These are phyloP conservation scores for Jackrogersella multiformis DNA, from an alignment of 495 filamentous ascomycete genomes.

Conservation along the genomic window DNA sequence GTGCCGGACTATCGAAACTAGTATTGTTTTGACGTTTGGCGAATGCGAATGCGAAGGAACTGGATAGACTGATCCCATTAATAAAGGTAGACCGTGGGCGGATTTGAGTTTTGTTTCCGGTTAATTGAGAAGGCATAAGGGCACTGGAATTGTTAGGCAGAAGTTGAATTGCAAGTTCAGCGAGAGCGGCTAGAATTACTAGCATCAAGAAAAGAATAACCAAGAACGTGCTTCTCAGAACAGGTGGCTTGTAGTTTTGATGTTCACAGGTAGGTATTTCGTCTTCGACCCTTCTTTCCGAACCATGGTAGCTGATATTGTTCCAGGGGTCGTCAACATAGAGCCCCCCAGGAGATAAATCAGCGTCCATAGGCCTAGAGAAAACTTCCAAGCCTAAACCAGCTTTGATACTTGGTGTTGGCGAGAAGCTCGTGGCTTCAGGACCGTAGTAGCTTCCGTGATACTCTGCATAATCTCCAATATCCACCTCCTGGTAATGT, in stretches of 20 bases:
- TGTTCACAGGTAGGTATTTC: not conserved
- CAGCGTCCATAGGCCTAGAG: not conserved
- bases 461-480: constrained; percentile 22
- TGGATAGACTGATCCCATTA: no score
- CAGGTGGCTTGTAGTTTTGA: constrained; percentile 37
- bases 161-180: constrained; percentile 37
- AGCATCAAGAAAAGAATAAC: constrained; percentile 19
- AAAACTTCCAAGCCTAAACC: constrained; percentile 37
- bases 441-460: constrained; percentile 29
- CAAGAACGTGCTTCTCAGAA: constrained; percentile 27
- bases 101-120: constrained; percentile 23
- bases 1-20: not conserved
- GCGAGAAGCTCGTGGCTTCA: constrained; percentile 17
- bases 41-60: not conserved
- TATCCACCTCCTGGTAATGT: constrained; percentile 30
- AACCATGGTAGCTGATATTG: constrained; percentile 36
- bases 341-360: constrained; percentile 21
- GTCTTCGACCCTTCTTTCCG: constrained; percentile 33
- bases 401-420: constrained; percentile 30
- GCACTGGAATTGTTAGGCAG: constrained; percentile 31
- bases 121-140: constrained; percentile 1
- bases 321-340: constrained; percentile 28
- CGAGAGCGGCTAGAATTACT: constrained; percentile 24
- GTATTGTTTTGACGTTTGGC: constrained; percentile 31
- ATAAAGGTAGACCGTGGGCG: constrained; percentile 8